Conservation (phyloP, 768 basidiomycete species). For the Tylopilus sp. region DNA sequence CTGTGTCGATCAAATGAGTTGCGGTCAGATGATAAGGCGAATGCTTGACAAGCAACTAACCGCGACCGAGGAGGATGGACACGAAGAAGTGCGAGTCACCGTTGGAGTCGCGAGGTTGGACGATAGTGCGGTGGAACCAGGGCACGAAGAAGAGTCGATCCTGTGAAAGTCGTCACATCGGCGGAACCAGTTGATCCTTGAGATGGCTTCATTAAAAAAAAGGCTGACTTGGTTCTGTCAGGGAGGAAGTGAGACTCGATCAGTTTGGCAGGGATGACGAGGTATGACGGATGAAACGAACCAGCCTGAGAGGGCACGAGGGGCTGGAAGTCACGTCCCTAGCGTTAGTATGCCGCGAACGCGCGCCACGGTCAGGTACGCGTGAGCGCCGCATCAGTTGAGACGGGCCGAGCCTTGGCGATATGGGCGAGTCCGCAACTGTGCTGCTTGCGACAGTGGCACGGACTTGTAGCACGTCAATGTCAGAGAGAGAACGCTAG, state of each 20-base stretch:
- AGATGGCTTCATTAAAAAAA: constrained; percentile 9
- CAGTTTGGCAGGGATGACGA: background rate
- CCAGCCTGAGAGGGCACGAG: background rate
- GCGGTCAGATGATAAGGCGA: background rate
- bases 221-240: constrained; percentile 2
- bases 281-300: constrained; percentile 11
- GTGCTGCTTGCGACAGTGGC: background rate
- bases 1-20: constrained; percentile 7
- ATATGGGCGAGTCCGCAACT: background rate
- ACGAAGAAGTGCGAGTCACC: constrained; percentile 1
- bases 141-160: background rate
- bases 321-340: too few species aligned
- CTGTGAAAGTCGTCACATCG: constrained; percentile 9
- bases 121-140: constrained; percentile 1
- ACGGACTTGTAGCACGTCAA: background rate
- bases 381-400: constrained; percentile 1
- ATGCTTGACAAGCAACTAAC: background rate
- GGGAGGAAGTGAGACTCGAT: background rate
- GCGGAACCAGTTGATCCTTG: constrained; percentile 2
- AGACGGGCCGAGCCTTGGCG: constrained; percentile 5
- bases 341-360: too few species aligned
- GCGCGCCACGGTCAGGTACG: constrained; percentile 12
- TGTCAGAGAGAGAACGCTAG: background rate
- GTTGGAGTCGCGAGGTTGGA: too few species aligned
- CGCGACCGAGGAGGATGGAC: background rate